Evolutionary conservation across 139 green algal species (phyloP), one percentile per base, ranked within the genome.

Genomic region (Picochlorum sp.): DNA sequence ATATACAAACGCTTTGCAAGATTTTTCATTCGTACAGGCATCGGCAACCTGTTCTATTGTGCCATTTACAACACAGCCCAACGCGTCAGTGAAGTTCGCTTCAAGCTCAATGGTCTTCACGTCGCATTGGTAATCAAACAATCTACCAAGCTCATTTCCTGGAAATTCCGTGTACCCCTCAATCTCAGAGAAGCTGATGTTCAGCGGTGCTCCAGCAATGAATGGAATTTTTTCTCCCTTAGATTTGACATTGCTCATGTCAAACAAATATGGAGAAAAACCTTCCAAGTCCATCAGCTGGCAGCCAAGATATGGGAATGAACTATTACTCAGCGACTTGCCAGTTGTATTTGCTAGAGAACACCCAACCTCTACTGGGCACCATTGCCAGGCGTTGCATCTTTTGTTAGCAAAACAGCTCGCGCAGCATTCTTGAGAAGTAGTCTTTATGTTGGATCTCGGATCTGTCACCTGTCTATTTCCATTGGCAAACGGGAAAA

Each of bases 271-370:
- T 13, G 57, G 65, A 4, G 18, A 31, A 37, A 65, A 73, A 13
- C 12, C 37, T 16, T n/a, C n/a, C 1, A 73, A 36, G 28, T 57
- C 28, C 7, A 73, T 31, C 6, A 73, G 59, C 50, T 73, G 59
- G 50, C 66, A 73, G 37, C 66, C 66, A 9, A 49, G 33, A 47
- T 73, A 63, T n/a, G 66, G 66, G 18, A 64, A 73, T 28, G 5
- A n/a, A 2, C 9, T 56, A 18, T 49, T 26, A 10, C 8, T 47
- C 39, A 47, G 22, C 39, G 20, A 36, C 22, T 30, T 16, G 9
- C 41, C 57, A 3, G 26, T 18, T 49, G 25, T 25, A n/a, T 33
- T 32, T 8, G 18, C 13, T 28, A 57, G 7, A 7, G 10, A 3
- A 33, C 66, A 73, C n/a, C 66, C 66, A 22, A 44, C 22, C 6